Evolutionary conservation across 768 basidiomycete species (phyloP), one percentile per base, ranked within the genome.

Genomic region (Xerocomellus amylosporus): DNA sequence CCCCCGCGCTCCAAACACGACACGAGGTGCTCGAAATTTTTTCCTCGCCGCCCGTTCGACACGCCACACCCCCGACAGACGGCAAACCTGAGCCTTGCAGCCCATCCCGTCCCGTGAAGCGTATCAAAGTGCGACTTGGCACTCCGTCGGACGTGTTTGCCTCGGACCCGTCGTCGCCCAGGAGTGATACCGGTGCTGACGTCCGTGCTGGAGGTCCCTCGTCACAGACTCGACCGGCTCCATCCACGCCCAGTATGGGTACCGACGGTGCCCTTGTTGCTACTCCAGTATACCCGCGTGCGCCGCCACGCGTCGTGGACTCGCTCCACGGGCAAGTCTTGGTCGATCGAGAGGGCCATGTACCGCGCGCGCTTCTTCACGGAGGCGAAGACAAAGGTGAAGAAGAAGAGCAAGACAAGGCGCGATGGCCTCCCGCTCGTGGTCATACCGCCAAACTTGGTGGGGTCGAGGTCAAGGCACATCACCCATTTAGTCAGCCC

Each of bases 221-320:
- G 9, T 52, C 52, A 12, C 33, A 46, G 19, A 37, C 38, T 4
- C 55, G 15, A 20, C 41, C 36, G 1, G 38, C 13, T 19, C 17
- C 38, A 36, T 33, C 54, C 22, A 14, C 42, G 22, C 6, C 49
- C 8, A 22, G 2, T 37, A 19, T 20, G 2, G 19, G 30, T 2
- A 3, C 4, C 0, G 38, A 42, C 5, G 26, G 4, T 40, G 0
- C 28, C 20, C 19, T 48, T 12, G 28, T 51, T 24, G 7, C 39
- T n/a, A 2, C 34, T 9, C 7, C 51, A 8, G 30, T 37, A 22
- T 31, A 50, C 20, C 41, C 52, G 8, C 60, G 54, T n/a, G 63
- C 59, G 8, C 66, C 67, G 3, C 66, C 67, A 2, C 67, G 60
- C 9, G 3, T 64, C 8, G 65, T 60, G 19, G 34, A 66, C 5